A percentile compares a stretch with the other conserved stretches of the same genome.
Conservation (phyloP, 1,139 yeast species). For the Taphrina flavorubra region DNA sequence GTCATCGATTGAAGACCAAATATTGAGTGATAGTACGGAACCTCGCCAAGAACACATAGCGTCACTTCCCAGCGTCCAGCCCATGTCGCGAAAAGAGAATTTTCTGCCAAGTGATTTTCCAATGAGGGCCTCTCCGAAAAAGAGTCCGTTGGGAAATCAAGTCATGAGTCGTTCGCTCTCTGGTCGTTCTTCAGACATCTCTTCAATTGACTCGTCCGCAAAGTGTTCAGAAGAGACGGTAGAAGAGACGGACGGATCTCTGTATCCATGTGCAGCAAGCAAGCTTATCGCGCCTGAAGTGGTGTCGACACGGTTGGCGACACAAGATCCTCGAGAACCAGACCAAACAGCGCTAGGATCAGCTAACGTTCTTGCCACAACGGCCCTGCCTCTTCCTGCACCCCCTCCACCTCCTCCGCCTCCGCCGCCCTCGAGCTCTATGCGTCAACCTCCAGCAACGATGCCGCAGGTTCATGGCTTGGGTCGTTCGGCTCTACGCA, state of each 20-base stretch:
- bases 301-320: too few species aligned
- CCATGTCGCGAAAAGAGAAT: neutral
- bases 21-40: too few species aligned
- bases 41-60: too few species aligned
- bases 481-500: neutral
- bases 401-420: constrained; percentile 28
- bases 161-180: constrained; percentile 1
- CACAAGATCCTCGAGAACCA: too few species aligned
- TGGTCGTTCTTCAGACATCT: neutral
- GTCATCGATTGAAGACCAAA: too few species aligned
- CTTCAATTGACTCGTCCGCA: too few species aligned
- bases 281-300: too few species aligned
- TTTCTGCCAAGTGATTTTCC: neutral
- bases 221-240: too few species aligned
- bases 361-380: neutral
- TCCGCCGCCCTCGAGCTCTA: neutral
- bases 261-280: too few species aligned
- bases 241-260: too few species aligned
- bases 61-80: too few species aligned
- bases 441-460: neutral
- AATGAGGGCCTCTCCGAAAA: neutral
- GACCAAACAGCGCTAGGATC: too few species aligned
- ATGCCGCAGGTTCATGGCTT: neutral
- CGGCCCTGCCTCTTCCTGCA: neutral
- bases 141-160: neutral